Percentiles rank a stretch among this genome's conserved stretches.
phyloP scores from a whole-genome alignment of 768 basidiomycete species.

The Suillus plorans region DNA sequence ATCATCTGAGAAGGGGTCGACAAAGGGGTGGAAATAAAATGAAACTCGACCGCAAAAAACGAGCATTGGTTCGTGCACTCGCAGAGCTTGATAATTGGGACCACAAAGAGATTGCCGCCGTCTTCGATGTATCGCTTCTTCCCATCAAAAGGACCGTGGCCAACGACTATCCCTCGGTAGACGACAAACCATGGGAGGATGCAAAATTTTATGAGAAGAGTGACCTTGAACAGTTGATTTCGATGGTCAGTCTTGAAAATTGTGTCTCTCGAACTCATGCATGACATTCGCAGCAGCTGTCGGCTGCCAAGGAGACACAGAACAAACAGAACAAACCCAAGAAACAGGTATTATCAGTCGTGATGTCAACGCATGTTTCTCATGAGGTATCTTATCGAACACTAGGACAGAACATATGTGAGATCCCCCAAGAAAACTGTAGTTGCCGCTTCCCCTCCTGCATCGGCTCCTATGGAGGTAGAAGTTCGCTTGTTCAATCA shows the following conservation, averaged over 20 bases:
- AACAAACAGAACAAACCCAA: neutral
- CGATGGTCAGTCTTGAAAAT: neutral
- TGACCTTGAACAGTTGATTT: neutral
- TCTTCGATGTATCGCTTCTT: neutral
- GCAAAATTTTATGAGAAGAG: neutral
- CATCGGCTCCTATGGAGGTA: neutral
- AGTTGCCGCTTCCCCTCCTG: neutral
- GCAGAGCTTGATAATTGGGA: neutral
- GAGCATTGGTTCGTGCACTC: neutral
- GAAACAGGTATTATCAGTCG: neutral
- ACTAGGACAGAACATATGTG: neutral
- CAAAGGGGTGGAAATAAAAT: neutral
- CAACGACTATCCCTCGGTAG: neutral
- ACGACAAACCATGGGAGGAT: neutral
- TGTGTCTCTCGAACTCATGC: neutral
- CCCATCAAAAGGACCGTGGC: neutral
- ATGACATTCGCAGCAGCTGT: neutral
- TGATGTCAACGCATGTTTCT: neutral
- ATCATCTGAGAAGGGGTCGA: neutral
- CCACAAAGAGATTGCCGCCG: neutral
- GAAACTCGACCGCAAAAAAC: neutral
- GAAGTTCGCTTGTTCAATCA: neutral
- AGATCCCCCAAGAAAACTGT: neutral
- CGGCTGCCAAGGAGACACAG: neutral
- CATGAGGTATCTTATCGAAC: too few species aligned